Base-by-base conservation (phyloP, 257 asterid species). In the Ajuga chamaepitys region DNA sequence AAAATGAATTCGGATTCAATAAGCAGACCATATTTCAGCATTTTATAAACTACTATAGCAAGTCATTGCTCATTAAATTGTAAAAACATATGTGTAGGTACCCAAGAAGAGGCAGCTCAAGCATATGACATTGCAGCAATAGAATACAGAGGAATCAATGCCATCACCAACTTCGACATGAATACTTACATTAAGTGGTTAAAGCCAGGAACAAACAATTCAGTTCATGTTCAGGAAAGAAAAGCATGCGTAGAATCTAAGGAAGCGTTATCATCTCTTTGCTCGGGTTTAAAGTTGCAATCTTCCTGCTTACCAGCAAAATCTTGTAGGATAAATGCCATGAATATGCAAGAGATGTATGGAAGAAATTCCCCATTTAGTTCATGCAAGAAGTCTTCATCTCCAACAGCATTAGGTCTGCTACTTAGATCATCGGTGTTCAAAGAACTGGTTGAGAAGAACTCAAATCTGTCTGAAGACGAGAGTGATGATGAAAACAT, bases 101-200 rank as follows among this genome's bases (percentile, higher is more conserved):
- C 86, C 17, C 83, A 78, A 81, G 89, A 83, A 73, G 85, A 81
- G 34, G 89, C 81, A 7, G 86, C 89, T 69, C 79, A 70, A 38
- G 86, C 89, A 51, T 80, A 83, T 9, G 86, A 80, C 42, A 76
- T 80, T 25, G 81, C 89, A 48, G 79, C 84, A 3, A 80, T 78
- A 34, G 84, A 80, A 28, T 78, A 78, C 60, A 64, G 86, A 55
- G 89, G 86, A 40, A 75, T 74, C 41, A 80, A 83, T 0, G 84
- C 89, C 0, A 73, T 81, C 30, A 81, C 86, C 40, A 83, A 81
- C 75, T 83, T 81, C 9, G 80, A 76, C 73, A 51, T 83, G 69
- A 81, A 75, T 68, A 67, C 74, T 51, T 78, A 78, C 52, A 78
- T 78, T 2, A 56, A 69, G 68, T 78, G 86, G 89, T 66, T 83